These are phyloP conservation scores for Thermoascus crustaceus DNA, from an alignment of 2,329 filamentous ascomycete genomes.

Conservation along the genomic window DNA sequence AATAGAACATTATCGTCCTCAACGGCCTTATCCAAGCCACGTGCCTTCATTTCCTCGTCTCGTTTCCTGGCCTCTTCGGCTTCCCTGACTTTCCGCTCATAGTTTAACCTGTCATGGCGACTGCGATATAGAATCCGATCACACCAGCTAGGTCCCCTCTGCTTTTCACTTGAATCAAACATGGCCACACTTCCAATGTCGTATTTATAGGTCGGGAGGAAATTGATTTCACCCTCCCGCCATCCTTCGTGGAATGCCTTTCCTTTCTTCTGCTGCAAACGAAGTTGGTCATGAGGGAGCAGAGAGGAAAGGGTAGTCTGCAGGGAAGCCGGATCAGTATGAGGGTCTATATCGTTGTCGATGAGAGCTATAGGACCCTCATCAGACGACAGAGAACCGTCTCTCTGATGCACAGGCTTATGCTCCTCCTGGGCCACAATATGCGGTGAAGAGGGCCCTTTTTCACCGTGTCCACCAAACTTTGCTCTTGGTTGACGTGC, in stretches of 20 bases:
- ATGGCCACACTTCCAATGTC: slow-evolving; percentile 86
- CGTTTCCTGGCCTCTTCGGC: slow-evolving; percentile 59
- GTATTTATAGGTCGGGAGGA: slow-evolving; percentile 95
- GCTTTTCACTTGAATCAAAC: slow-evolving; percentile 94
- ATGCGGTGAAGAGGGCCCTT: slow-evolving; percentile 13
- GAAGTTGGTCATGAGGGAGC: slow-evolving; percentile 81
- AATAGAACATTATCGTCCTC: slow-evolving; percentile 80
- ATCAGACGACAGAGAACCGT: slow-evolving; percentile 8
- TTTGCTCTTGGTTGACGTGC: slow-evolving; percentile 30
- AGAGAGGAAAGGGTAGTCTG: slow-evolving; percentile 83
- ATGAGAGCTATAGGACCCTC: slow-evolving; percentile 11
- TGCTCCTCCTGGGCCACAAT: slow-evolving; percentile 1
- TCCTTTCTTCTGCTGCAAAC: slow-evolving; percentile 61
- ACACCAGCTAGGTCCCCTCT: slow-evolving; percentile 89
- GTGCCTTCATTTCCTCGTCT: slow-evolving; percentile 77
- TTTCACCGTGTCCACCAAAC: slow-evolving; percentile 13
- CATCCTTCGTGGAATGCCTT: slow-evolving; percentile 87
- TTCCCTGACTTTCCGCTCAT: slow-evolving; percentile 56
- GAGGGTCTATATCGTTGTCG: slow-evolving; percentile 61
- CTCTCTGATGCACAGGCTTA: background rate
- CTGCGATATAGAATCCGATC: slow-evolving; percentile 87
- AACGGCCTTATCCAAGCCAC: slow-evolving; percentile 62
- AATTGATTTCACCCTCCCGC: slow-evolving; percentile 79
- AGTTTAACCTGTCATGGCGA: slow-evolving; percentile 57
- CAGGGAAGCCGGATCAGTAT: slow-evolving; percentile 73